Evolutionary conservation across 169 alveolate genomes (phyloP).

Genomic region (Fabrea salina): DNA sequence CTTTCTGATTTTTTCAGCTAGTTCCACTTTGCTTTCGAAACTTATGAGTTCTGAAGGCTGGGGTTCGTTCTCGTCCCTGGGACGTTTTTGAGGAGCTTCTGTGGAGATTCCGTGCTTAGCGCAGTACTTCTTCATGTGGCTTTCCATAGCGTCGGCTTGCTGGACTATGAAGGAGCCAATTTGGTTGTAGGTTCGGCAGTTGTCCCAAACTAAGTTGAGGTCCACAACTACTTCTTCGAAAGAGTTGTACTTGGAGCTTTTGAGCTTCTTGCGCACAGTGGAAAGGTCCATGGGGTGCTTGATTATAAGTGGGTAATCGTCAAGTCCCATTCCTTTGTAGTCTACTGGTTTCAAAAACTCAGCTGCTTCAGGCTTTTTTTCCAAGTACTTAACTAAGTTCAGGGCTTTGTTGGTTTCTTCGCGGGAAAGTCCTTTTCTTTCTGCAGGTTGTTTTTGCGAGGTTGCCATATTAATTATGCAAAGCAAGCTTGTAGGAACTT

Average conservation of each 20-base stretch:
- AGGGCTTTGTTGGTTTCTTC: slow-evolving; percentile 7
- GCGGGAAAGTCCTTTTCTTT: too few species aligned
- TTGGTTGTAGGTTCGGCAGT: slow-evolving; percentile 62
- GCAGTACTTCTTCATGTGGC: slow-evolving; percentile 37
- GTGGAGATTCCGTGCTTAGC: slow-evolving; percentile 39
- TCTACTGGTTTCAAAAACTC: slow-evolving; percentile 59
- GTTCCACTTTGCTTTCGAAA: slow-evolving; percentile 40
- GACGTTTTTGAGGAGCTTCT: not conserved
- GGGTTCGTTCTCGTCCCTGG: not conserved
- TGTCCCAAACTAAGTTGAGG: slow-evolving; percentile 63
- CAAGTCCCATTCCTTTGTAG: slow-evolving; percentile 50
- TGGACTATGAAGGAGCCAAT: slow-evolving; percentile 51
- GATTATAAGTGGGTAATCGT: slow-evolving; percentile 52
- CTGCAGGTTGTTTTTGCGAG: too few species aligned
- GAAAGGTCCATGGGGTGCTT: slow-evolving; percentile 60
- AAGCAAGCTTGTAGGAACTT: slow-evolving; percentile 52
- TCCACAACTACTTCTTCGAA: slow-evolving; percentile 45
- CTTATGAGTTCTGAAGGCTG: not conserved
- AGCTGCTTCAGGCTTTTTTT: slow-evolving; percentile 11
- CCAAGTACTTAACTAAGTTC: not conserved
- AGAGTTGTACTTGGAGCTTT: slow-evolving; percentile 1
- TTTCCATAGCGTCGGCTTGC: slow-evolving; percentile 59
- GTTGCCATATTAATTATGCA: too few species aligned
- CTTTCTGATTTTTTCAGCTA: slow-evolving; percentile 52
- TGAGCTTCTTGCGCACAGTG: slow-evolving; percentile 48